Base-by-base conservation (phyloP, 2,329 filamentous ascomycete species). In the Penicillium janthinellum region DNA sequence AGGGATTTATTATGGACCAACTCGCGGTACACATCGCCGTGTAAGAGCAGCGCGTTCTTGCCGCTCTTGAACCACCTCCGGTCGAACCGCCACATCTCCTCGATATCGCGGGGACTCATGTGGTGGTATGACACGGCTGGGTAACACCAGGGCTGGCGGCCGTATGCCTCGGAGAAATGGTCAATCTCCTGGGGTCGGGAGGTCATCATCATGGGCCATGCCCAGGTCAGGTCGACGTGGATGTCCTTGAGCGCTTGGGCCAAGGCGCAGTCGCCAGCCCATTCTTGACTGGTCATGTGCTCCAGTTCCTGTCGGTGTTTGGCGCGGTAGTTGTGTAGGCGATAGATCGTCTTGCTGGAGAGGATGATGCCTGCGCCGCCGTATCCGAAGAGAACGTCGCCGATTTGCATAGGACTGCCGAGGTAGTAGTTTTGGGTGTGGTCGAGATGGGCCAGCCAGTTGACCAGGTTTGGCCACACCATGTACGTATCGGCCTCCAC, bases 401-500 rank as follows among this genome's bases (percentile, higher is more conserved):
- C 78, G 44, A 82, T 81, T 68, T 78, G 76, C 75, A 82, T 82
- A 52, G 81, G 80, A 57, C 81, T 82, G n/a, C 82, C 84, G 22
- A 84, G 74, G 68, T 85, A 86, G 52, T 76, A 74, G 4, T 79
- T 77, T 37, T 78, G 68, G 0, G 64, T 69, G 4, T 79, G 63
- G 62, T 86, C 78, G 56, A 82, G 76, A 20, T 78, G 72, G 5
- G 72, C 73, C 28, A 87, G 72, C 82, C 82, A 86, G 28, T 76
- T 71, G 15, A 84, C 64, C 48, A 86, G 63, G 52, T 82, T 83
- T 39, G 76, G 72, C 76, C 83, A 83, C 22, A 84, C 70, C 15
- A 86, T 70, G 63, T 83, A 86, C 0, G 83, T 85, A 65, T 87
- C 84, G 0, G 81, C 79, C 62, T 86, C 84, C 22, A 84, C 77